Base-by-base conservation (phyloP, 805 yeast genomes). In the Wickerhamomyces mucosus region DNA sequence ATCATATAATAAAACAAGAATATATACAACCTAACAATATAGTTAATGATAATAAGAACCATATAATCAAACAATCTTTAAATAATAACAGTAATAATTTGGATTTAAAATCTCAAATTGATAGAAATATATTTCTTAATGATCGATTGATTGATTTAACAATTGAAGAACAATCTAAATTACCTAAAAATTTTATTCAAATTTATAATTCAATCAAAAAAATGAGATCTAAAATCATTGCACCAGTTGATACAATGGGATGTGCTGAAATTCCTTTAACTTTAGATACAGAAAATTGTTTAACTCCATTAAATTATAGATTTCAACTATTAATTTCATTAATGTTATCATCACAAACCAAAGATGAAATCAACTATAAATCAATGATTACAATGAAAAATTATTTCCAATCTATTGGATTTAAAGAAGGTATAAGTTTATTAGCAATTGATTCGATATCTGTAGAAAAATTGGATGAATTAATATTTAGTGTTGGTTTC, bases 191-290 rank as follows among this genome's bases (percentile, higher is more conserved):
- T 41, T 81, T 80, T 61, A 53, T 58, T 37, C 59, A 64, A 3
- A 68, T 78, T 27, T 80, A 78, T 45, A 59, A 72, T 31, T 70
- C 63, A 37, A 61, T 86, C 21, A 74, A 75, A 33, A 58, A 55
- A 15, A 81, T 85, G 92, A 63, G 96, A 37, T 43, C 65, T 4
- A 62, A 64, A 31, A 64, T 78, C 11, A 54, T 58, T n/a, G 75
- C 96, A 0, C 96, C 96, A 0, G 96, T 88, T 3, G 96, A 88
- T 50, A 65, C 75, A 0, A 75, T 83, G 69, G 96, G 96, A 6
- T 85, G 95, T 52, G 86, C 80, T 16, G 62, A 63, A 29, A 51
- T 71, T 8, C 74, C 75, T 1, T 56, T 59, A 14, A 58, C 64
- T 2, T 48, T 61, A 19, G 43, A 43, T 13, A 21, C 45, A 21